Evolutionary conservation across 2,329 filamentous ascomycete species (phyloP).

Genomic region (Monosporascus sp.): DNA sequence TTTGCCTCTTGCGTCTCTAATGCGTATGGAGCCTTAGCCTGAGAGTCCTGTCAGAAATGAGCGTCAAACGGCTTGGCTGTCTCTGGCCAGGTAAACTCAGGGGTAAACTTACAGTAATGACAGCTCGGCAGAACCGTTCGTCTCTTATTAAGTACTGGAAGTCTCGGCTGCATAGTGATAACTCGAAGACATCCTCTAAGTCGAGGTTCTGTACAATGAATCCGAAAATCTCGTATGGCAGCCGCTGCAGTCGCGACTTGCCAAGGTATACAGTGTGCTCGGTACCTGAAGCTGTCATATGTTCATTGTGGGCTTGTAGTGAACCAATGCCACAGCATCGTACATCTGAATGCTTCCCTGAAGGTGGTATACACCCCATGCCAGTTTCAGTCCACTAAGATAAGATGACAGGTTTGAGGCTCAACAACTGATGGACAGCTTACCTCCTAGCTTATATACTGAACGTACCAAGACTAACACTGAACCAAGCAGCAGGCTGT

Average conservation of each 20-base stretch:
- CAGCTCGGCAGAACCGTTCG: constrained; percentile 51
- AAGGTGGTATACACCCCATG: background rate
- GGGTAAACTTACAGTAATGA: constrained; percentile 47
- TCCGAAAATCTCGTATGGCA: constrained; percentile 64
- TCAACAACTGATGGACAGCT: background rate
- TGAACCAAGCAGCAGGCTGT: too few species aligned
- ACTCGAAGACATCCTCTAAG: constrained; percentile 52
- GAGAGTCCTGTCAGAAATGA: constrained; percentile 14
- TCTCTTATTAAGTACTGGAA: constrained; percentile 48
- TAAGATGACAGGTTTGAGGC: background rate
- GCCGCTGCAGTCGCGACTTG: constrained; percentile 15
- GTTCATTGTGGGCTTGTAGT: background rate
- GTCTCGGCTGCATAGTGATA: constrained; percentile 48
- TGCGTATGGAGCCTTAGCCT: constrained; percentile 29
- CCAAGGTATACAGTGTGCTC: background rate
- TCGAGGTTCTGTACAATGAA: constrained; percentile 51
- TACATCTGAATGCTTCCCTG: background rate
- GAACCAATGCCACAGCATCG: background rate
- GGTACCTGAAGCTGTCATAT: background rate
- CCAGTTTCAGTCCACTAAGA: background rate
- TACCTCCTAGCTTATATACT: background rate
- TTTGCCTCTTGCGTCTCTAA: constrained; percentile 28
- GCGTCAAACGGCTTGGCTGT: constrained; percentile 1
- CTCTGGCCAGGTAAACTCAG: background rate
- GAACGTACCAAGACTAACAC: background rate